A percentile compares a stretch with the other conserved stretches of the same genome.
Conservation (phyloP, 2,329 filamentous ascomycete species). For the Corynespora cassiicola region DNA sequence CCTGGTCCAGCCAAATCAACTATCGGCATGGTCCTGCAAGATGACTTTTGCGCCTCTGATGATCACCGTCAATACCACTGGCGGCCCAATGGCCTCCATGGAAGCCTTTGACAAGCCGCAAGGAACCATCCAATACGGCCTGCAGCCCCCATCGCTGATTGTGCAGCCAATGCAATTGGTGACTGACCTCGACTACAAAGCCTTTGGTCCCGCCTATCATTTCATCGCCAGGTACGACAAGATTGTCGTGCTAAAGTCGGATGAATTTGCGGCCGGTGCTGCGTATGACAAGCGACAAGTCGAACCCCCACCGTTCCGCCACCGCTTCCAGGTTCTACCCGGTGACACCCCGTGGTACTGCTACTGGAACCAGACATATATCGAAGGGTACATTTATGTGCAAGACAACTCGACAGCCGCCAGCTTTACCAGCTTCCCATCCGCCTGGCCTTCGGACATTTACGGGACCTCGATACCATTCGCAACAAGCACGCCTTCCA, state of each 20-base stretch:
- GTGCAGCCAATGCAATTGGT: constrained; percentile 61
- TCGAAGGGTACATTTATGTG: constrained; percentile 72
- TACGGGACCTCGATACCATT: constrained; percentile 13
- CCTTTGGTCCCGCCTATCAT: constrained; percentile 67
- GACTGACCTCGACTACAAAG: constrained; percentile 62
- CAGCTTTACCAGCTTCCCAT: constrained; percentile 33
- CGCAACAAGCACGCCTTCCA: constrained; percentile 8
- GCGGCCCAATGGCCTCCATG: constrained; percentile 25
- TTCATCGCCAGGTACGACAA: constrained; percentile 70
- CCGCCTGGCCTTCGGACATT: constrained; percentile 23
- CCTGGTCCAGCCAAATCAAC: constrained; percentile 52
- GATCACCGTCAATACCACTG: constrained; percentile 31
- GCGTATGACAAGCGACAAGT: constrained; percentile 26
- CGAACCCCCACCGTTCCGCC: constrained; percentile 30
- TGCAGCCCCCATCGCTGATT: constrained; percentile 62
- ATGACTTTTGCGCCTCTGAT: constrained; percentile 43
- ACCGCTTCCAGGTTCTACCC: constrained; percentile 54
- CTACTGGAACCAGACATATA: constrained; percentile 71
- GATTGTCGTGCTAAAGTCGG: constrained; percentile 60
- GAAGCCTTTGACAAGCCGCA: constrained; percentile 41
- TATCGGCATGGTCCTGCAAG: constrained; percentile 59
- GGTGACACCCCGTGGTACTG: constrained; percentile 73
- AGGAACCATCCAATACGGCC: constrained; percentile 62
- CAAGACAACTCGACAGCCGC: constrained; percentile 56
- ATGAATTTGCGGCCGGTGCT: constrained; percentile 41